Conservation (phyloP, 768 basidiomycete species). For the Mycena belliarum region DNA sequence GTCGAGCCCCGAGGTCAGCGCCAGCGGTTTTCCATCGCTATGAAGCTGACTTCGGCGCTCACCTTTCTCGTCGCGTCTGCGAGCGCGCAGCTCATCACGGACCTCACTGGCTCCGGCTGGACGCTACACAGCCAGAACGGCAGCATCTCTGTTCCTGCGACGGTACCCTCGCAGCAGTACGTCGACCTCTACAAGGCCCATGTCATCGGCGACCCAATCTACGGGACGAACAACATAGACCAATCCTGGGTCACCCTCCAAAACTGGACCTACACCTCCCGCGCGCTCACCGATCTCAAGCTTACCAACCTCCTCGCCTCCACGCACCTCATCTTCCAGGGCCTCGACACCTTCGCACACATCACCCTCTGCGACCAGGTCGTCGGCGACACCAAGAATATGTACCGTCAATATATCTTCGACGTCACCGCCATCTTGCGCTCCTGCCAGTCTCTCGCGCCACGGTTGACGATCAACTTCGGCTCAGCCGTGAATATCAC, state of each 20-base stretch:
- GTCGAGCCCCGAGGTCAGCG: too few relatives aligned
- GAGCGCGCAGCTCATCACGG: conserved; percentile 10
- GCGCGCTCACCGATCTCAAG: neutral
- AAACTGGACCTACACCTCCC: conserved; percentile 17
- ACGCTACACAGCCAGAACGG: conserved; percentile 10
- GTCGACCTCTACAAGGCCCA: conserved; percentile 5
- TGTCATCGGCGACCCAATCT: conserved; percentile 11
- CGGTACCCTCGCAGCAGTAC: conserved; percentile 12
- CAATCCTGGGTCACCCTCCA: conserved; percentile 13
- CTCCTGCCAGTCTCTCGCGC: neutral
- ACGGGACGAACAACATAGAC: conserved; percentile 8
- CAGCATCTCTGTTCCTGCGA: conserved; percentile 12
- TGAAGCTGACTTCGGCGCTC: neutral
- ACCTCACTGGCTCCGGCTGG: conserved; percentile 11
- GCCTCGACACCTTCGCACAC: conserved; percentile 11
- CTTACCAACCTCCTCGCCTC: neutral
- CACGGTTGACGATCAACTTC: conserved; percentile 5
- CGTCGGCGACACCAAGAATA: conserved; percentile 14
- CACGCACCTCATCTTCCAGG: conserved; percentile 12
- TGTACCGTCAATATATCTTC: conserved; percentile 13
- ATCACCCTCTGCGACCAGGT: conserved; percentile 9
- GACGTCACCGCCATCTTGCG: conserved; percentile 8
- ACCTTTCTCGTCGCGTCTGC: conserved; percentile 2
- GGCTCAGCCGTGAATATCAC: conserved; percentile 14
- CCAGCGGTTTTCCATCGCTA: too few relatives aligned